Percentiles rank a stretch among this genome's conserved stretches.
These are phyloP conservation scores for Iris pallida DNA, from an alignment of 116 monocot genomes.

Conservation along the genomic window DNA sequence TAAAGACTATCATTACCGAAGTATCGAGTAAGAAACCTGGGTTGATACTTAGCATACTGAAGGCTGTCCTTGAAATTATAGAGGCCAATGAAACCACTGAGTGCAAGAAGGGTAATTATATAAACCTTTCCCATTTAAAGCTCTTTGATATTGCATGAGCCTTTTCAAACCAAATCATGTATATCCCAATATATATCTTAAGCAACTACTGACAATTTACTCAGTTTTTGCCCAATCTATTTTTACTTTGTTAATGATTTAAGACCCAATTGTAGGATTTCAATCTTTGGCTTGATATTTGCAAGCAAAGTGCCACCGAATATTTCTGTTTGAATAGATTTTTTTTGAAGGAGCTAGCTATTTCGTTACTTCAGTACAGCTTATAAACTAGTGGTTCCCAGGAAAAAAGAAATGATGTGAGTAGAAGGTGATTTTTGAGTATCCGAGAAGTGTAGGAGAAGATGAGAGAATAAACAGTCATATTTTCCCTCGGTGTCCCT, in stretches of 20 bases:
- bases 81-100: conserved; percentile 30
- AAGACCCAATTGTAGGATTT: no score
- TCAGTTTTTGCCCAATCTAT: no score
- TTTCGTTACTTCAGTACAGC: no score
- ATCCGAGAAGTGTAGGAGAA: neutral
- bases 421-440: no score
- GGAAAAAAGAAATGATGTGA: no score
- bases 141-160: neutral
- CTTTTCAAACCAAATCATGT: neutral
- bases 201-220: neutral
- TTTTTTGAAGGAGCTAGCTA: no score
- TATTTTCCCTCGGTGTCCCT: neutral
- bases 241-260: no score
- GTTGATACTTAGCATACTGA: conserved; percentile 58
- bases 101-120: conserved; percentile 36
- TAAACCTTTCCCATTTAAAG: neutral
- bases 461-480: neutral
- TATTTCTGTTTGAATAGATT: neutral
- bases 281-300: no score
- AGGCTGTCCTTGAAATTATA: conserved; percentile 54
- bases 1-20: conserved; percentile 52
- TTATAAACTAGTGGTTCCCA: no score
- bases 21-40: conserved; percentile 59
- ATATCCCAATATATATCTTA: neutral
- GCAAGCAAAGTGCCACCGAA: neutral